phyloP scores from a whole-genome alignment of 495 filamentous ascomycete genomes.

The Annulohypoxylon bovei region DNA sequence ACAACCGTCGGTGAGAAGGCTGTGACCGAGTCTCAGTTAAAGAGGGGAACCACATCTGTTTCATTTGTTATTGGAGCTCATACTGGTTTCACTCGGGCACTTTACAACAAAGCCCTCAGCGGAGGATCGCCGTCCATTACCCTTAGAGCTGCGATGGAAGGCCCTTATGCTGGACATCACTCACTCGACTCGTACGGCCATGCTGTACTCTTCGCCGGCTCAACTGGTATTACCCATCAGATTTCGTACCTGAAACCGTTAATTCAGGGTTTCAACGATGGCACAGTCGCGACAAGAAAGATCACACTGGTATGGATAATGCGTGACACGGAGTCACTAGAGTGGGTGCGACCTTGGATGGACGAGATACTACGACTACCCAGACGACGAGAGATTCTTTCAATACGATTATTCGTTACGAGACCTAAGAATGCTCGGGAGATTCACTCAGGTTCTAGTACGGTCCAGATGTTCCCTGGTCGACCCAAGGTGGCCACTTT shows the following conservation, averaged over 20 bases:
- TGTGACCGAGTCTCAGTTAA: conserved; percentile 23
- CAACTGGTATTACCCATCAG: conserved; percentile 94
- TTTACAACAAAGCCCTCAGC: conserved; percentile 66
- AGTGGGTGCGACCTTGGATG: conserved; percentile 97
- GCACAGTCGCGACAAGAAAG: conserved; percentile 80
- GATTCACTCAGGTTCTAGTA: conserved; percentile 72
- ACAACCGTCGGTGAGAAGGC: conserved; percentile 36
- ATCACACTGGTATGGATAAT: conserved; percentile 91
- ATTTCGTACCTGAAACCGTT: conserved; percentile 87
- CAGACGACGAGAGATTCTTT: conserved; percentile 77
- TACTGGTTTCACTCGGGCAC: conserved; percentile 84
- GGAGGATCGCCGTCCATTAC: conserved; percentile 34
- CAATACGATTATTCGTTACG: conserved; percentile 88
- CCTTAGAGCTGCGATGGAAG: conserved; percentile 71
- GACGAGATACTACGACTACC: conserved; percentile 83
- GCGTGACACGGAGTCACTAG: conserved; percentile 83
- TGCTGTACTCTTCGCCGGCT: conserved; percentile 87
- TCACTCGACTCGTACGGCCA: conserved; percentile 90
- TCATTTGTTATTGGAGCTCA: conserved; percentile 86
- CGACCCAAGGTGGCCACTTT: conserved; percentile 83
- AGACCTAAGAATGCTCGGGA: conserved; percentile 77
- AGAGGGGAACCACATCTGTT: conserved; percentile 62
- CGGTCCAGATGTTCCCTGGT: conserved; percentile 86
- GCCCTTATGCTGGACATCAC: conserved; percentile 86
- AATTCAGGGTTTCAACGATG: conserved; percentile 74